phyloP scores from a whole-genome alignment of 2,329 filamentous ascomycete genomes.

The Alternaria atra region DNA sequence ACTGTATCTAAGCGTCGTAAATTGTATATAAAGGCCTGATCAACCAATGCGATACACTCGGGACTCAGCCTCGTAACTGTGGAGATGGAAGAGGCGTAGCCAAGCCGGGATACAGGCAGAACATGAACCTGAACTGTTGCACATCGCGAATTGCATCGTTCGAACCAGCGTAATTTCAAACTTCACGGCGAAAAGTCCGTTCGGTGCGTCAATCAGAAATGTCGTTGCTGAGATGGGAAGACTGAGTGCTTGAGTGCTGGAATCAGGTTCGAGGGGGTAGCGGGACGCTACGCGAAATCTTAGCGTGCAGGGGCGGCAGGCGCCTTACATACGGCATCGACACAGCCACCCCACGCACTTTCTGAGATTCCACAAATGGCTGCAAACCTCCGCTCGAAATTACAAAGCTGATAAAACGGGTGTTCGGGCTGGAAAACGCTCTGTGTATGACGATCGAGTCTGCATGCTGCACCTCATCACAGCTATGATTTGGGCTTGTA shows the following conservation, averaged over 20 bases:
- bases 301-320: not conserved
- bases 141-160: not conserved
- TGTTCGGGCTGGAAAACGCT: not conserved
- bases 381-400: not conserved
- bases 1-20: not conserved
- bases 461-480: not conserved
- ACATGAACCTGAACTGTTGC: not conserved
- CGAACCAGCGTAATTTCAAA: not conserved
- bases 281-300: not conserved
- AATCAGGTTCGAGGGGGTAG: not conserved
- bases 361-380: not conserved
- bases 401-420: not conserved
- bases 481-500: not conserved
- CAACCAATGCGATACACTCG: too few species aligned
- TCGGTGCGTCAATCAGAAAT: not conserved
- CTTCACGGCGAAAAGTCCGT: not conserved
- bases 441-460: not conserved
- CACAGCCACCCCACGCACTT: not conserved
- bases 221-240: not conserved
- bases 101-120: not conserved
- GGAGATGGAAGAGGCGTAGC: not conserved
- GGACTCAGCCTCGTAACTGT: not conserved
- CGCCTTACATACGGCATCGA: not conserved
- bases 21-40: not conserved
- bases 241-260: not conserved